Conservation (phyloP, 352 stramenopile species). For the Blastocystis sp. region DNA sequence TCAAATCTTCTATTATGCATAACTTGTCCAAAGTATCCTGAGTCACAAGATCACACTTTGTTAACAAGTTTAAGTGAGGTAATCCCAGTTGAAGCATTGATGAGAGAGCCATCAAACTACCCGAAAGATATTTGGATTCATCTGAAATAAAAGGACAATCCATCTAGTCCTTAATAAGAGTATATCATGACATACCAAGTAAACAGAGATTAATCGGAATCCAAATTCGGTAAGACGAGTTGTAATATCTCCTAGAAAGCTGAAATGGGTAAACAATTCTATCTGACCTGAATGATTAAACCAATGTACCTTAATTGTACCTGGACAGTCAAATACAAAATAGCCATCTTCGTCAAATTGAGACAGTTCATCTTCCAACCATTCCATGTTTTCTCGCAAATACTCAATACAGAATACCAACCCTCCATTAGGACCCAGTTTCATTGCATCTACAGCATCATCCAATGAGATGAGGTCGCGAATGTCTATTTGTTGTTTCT, state of each 20-base stretch:
- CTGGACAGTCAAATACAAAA: constrained; percentile 95
- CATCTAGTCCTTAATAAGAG: constrained; percentile 71
- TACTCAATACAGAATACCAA: constrained; percentile 98
- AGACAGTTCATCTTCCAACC: constrained; percentile 82
- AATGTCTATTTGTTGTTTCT: constrained; percentile 70
- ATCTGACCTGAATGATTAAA: constrained; percentile 74
- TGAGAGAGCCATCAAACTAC: constrained; percentile 86
- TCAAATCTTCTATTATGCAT: not conserved
- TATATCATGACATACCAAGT: constrained; percentile 76
- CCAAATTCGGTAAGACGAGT: constrained; percentile 66
- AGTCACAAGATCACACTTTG: constrained; percentile 81
- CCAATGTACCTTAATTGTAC: constrained; percentile 66
- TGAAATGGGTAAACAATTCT: constrained; percentile 81
- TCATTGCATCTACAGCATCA: constrained; percentile 90
- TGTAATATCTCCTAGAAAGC: constrained; percentile 59
- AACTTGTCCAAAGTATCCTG: constrained; percentile 79
- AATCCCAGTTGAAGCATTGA: constrained; percentile 97
- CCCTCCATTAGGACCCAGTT: constrained; percentile 91
- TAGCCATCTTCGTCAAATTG: constrained; percentile 86
- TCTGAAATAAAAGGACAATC: constrained; percentile 86
- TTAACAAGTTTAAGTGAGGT: constrained; percentile 82
- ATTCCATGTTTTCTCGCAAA: constrained; percentile 82
- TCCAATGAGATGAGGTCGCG: constrained; percentile 87
- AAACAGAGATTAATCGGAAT: constrained; percentile 71
- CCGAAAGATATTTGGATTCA: constrained; percentile 93